Conservation (phyloP, 768 basidiomycete species). For the Holtermannia corniformis region DNA sequence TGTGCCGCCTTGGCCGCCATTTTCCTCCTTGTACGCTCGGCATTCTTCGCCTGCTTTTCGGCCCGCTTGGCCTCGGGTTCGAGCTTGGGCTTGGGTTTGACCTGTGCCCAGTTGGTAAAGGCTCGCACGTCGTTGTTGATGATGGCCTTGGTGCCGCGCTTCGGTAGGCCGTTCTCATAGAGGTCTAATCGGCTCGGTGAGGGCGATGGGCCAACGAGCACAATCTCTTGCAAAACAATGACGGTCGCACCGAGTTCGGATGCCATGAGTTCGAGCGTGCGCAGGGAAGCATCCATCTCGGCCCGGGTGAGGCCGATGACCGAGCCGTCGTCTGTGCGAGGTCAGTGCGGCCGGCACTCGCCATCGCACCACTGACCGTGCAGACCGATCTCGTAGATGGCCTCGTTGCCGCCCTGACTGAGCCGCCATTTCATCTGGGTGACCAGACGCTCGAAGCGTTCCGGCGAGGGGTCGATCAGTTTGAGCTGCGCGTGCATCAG, state of each 20-base stretch:
- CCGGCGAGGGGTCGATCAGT: constrained; percentile 60
- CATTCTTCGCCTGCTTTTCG: not conserved
- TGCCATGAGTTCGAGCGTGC: constrained; percentile 88
- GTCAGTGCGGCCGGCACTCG: not conserved
- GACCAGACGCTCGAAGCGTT: constrained; percentile 53
- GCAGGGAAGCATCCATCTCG: constrained; percentile 71
- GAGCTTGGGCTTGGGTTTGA: no score
- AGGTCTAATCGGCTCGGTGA: constrained; percentile 9
- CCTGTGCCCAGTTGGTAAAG: no score
- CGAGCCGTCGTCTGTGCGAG: constrained; percentile 61
- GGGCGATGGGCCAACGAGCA: constrained; percentile 9
- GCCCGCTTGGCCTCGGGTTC: not conserved
- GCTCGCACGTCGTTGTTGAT: not conserved
- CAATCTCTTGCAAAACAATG: constrained; percentile 76
- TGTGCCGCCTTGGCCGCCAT: no score
- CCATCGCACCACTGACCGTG: constrained; percentile 40
- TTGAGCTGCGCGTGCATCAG: constrained; percentile 47
- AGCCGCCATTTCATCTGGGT: constrained; percentile 95
- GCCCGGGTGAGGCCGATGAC: constrained; percentile 63
- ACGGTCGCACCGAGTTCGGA: constrained; percentile 87
- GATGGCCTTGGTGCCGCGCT: constrained; percentile 4
- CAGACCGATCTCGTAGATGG: constrained; percentile 70
- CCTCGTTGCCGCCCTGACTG: constrained; percentile 71
- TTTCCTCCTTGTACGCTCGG: not conserved
- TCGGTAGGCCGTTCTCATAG: constrained; percentile 9